Evolutionary conservation across 2,329 filamentous ascomycete genomes (phyloP).

Genomic region (Cytospora piceicola): DNA sequence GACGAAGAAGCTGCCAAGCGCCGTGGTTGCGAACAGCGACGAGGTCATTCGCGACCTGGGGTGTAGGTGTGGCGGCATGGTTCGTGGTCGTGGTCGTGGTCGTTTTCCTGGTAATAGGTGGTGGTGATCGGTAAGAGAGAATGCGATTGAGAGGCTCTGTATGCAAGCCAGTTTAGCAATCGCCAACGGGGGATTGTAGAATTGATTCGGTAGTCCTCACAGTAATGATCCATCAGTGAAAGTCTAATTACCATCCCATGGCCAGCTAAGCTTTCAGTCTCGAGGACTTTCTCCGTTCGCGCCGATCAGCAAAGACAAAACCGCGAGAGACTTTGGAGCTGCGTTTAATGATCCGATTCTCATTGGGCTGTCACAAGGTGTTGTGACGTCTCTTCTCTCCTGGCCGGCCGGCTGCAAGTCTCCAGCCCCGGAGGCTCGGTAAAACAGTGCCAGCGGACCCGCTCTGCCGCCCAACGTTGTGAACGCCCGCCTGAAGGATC

Average conservation of each 20-base stretch:
- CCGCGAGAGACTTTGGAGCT: constrained; percentile 15
- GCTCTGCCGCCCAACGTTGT: not conserved
- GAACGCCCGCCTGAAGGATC: not conserved
- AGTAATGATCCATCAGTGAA: not conserved
- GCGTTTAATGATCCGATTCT: not conserved
- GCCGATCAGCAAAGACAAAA: constrained; percentile 3
- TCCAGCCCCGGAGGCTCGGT: constrained; percentile 1
- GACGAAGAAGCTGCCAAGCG: constrained; percentile 87
- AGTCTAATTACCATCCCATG: not conserved
- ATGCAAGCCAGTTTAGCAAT: not conserved
- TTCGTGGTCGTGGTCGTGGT: constrained; percentile 35
- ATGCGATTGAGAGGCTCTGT: not conserved
- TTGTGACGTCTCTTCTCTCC: not conserved
- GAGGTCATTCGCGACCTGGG: constrained; percentile 92
- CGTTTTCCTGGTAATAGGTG: not conserved
- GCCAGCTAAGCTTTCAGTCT: not conserved
- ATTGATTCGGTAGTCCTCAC: not conserved
- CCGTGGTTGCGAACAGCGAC: constrained; percentile 91
- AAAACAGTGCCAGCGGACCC: not conserved
- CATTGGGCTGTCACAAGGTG: not conserved
- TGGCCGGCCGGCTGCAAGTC: not conserved
- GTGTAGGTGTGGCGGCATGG: constrained; percentile 87
- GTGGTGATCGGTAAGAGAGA: not conserved
- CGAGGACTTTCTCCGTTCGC: not conserved
- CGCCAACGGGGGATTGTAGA: not conserved